Base-by-base conservation (phyloP, 345 rosid species). In the Citrus medica region DNA sequence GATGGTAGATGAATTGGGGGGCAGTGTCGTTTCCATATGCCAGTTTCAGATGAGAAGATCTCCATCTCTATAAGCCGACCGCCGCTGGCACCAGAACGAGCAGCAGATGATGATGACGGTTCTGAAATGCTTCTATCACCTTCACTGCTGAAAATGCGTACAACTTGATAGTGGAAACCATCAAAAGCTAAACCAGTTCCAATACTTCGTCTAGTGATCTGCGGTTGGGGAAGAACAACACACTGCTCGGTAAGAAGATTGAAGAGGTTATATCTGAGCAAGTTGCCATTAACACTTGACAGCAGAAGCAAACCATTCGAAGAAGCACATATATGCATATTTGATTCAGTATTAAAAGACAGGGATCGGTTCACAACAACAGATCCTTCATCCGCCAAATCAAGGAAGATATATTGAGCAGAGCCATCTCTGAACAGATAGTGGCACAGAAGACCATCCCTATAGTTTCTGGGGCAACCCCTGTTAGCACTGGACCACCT, bases 261-360 rank as follows among this genome's bases (percentile, higher is more conserved):
- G 53, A 32, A 74, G 33, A 77, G 28, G 40, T 28, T 17, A 68
- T 70, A 74, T 48, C 33, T 33, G 3, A 80, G 48, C 51, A 9
- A 0, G 32, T 58, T 74, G 27, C 67, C 71, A 25, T 71, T 32
- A 58, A 60, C 27, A 73, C 62, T 21, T 12, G 81, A 24, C 46
- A 83, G 38, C 48, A 83, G 58, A 69, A 74, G 70, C 81, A 83
- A 24, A 61, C 77, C 77, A 78, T 77, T 71, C 61, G 81, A 74
- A 60, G 73, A 69, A 14, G 79, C 81, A 69, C 83, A 83, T 30
- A 74, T 2, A 56, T 77, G 78, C 30, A 48, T 27, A 51, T 69
- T 65, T 27, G 62, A 28, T 60, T 75, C 71, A 4, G 80, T 69
- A 74, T 28, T 67, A 77, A 84, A 84, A 30, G 66, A 63, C 30